A percentile compares a stretch with the other conserved stretches of the same genome.
These are phyloP conservation scores for Botryosphaeria dothidea DNA, from an alignment of 2,329 filamentous ascomycete genomes.

Conservation along the genomic window DNA sequence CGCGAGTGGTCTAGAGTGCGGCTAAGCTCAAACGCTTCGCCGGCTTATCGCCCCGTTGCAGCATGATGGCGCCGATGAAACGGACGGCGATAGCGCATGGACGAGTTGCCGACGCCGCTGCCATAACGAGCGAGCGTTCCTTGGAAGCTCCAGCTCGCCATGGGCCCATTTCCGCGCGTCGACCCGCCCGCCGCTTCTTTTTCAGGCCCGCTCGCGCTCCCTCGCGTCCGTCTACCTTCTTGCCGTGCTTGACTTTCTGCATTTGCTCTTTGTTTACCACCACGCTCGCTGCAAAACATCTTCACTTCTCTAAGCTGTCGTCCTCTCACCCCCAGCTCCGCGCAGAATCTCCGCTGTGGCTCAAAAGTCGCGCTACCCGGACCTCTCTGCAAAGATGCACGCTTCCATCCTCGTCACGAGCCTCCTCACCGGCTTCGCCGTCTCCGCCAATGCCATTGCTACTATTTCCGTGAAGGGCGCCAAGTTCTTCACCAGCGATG, in stretches of 20 bases:
- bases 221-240: background rate
- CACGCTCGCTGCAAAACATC: background rate
- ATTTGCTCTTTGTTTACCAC: background rate
- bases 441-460: slow-evolving; percentile 49
- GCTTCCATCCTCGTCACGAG: slow-evolving; percentile 8
- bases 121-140: background rate
- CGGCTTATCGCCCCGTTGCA: background rate
- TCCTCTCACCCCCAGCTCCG: background rate
- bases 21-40: background rate
- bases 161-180: background rate
- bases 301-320: background rate
- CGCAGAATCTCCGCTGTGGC: background rate
- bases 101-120: background rate
- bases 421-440: slow-evolving; percentile 31
- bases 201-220: background rate
- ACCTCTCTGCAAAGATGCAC: background rate
- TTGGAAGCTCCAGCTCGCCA: slow-evolving; percentile 6
- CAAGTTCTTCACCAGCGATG: slow-evolving; percentile 83
- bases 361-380: background rate
- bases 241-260: background rate
- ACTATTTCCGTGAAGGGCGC: slow-evolving; percentile 66
- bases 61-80: background rate
- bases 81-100: slow-evolving; percentile 8
- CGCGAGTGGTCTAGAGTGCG: too few species aligned
- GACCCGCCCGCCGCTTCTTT: background rate